These are phyloP conservation scores for Botrytis cinerea DNA, from an alignment of 2,329 filamentous ascomycete species.

Conservation along the genomic window DNA sequence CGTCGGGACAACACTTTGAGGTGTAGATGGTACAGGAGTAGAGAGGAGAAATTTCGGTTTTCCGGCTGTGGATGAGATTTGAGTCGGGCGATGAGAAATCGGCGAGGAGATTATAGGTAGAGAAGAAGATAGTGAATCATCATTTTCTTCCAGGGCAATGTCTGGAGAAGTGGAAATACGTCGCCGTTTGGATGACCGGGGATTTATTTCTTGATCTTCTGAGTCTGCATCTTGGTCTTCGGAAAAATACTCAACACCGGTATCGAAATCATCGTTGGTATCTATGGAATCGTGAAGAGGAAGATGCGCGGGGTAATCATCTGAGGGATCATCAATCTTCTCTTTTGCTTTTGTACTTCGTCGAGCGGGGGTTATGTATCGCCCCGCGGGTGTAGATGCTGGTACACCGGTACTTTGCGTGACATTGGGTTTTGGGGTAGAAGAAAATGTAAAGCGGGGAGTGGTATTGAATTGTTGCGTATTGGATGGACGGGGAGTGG, in stretches of 20 bases:
- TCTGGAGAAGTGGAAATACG: slow-evolving; percentile 34
- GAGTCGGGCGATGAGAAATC: slow-evolving; percentile 28
- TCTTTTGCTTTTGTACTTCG: slow-evolving; percentile 30
- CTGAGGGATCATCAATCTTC: slow-evolving; percentile 32
- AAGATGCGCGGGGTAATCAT: slow-evolving; percentile 26
- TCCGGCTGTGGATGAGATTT: slow-evolving; percentile 30
- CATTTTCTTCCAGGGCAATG: slow-evolving; percentile 16
- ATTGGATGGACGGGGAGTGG: slow-evolving; percentile 31
- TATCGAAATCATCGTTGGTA: slow-evolving; percentile 29
- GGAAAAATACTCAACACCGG: slow-evolving; percentile 26
- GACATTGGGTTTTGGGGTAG: slow-evolving; percentile 35
- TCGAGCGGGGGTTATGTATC: slow-evolving; percentile 36
- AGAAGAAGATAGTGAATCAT: slow-evolving; percentile 30
- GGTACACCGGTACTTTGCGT: slow-evolving; percentile 32
- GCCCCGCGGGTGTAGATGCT: slow-evolving; percentile 35
- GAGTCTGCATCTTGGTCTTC: background rate
- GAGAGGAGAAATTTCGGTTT: slow-evolving; percentile 40
- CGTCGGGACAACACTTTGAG: slow-evolving; percentile 21
- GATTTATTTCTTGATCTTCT: slow-evolving; percentile 33
- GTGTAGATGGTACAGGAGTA: slow-evolving; percentile 32
- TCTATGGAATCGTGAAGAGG: slow-evolving; percentile 38
- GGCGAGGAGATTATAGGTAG: slow-evolving; percentile 36
- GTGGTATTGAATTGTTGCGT: slow-evolving; percentile 42
- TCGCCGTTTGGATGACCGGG: slow-evolving; percentile 36
- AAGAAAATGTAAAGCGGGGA: slow-evolving; percentile 41